Evolutionary conservation across 169 alveolate species (phyloP), one percentile per base, ranked within the genome.

Genomic region (Cardiosporidium cionae): DNA sequence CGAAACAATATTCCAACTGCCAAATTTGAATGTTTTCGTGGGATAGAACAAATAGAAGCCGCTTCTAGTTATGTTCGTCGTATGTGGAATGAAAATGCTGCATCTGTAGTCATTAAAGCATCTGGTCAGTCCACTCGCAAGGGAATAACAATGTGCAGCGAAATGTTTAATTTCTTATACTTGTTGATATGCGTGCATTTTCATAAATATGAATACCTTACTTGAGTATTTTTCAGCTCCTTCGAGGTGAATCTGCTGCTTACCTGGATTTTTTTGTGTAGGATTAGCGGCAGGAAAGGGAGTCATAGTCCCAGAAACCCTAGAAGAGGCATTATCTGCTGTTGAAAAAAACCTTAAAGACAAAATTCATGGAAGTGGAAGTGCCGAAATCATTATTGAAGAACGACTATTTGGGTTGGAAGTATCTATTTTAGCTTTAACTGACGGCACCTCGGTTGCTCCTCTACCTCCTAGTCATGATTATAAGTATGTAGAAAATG

Each of bases 241-340:
- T n/a, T n/a, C n/a, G n/a, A n/a, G n/a, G n/a, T n/a, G n/a, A n/a
- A 6, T 62, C 68, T 16, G 67, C 28, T 7, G 36, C 4, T 7
- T 58, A 2, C 37, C 6, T 5, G 7, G 9, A 27, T 2, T 2
- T 29, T 16, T 23, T 4, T 23, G 7, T 9, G 31, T 64, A 3
- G 85, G 85, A 29, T 75, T 80, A 9, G 81, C 82, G 1, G 85
- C 85, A 2, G 85, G 85, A n/a, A 80, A 80, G 68, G 85, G 85
- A 0, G 85, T 73, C 68, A 29, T 80, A 34, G 79, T 80, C 71
- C 80, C 85, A 2, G 76, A 67, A 52, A n/a, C 79, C n/a, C n/a
- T 33, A 53, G 74, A 68, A 54, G 81, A 80, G 75, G 82, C 80
- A 34, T 62, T 54, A 32, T 72, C 28, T 33, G 85, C 82, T 5